These are phyloP conservation scores for Coemansia sp. DNA, from an alignment of 192 early-diverging fungal species.

Conservation along the genomic window DNA sequence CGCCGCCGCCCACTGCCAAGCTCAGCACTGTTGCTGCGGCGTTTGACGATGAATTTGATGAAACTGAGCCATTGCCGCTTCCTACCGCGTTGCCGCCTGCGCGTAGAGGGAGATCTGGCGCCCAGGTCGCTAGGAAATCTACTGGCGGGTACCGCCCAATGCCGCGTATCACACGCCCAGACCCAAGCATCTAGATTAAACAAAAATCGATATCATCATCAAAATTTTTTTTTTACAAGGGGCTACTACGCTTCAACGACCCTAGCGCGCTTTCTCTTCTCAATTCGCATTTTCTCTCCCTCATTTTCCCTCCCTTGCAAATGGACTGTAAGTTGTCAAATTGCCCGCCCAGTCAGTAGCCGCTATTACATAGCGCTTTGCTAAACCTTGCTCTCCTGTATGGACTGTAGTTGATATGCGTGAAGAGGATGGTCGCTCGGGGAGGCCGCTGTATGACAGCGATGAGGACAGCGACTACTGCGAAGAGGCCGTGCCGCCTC, in stretches of 20 bases:
- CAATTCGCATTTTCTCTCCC: too few relatives aligned
- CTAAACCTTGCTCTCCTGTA: too few relatives aligned
- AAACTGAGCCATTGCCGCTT: background rate
- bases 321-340: too few relatives aligned
- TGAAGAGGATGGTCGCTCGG: background rate
- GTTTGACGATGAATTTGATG: background rate
- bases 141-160: constrained; percentile 19
- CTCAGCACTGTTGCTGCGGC: background rate
- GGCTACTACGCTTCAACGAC: too few relatives aligned
- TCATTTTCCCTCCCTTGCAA: too few relatives aligned
- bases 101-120: background rate
- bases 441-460: background rate
- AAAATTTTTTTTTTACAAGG: too few relatives aligned
- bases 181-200: too few relatives aligned
- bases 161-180: background rate
- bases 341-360: too few relatives aligned
- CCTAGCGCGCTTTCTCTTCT: too few relatives aligned
- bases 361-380: too few relatives aligned
- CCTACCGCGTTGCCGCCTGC: background rate
- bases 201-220: too few relatives aligned
- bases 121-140: constrained; percentile 36
- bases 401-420: background rate
- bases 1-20: constrained; percentile 26
- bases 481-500: background rate
- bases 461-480: background rate